Evolutionary conservation across 768 basidiomycete genomes (phyloP).

Genomic region (Hygrophorus russula): DNA sequence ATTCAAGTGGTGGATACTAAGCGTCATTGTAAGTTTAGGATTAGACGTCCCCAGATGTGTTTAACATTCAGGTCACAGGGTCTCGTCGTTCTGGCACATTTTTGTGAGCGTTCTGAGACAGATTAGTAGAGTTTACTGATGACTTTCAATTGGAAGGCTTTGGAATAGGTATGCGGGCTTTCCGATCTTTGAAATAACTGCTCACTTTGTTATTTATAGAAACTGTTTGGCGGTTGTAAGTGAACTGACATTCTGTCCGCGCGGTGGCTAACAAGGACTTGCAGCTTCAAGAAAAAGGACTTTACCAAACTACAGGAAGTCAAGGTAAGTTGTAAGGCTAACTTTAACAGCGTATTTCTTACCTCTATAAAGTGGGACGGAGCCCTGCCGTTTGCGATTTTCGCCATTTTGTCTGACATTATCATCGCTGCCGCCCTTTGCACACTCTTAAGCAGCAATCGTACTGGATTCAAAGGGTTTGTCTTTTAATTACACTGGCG

Average conservation of each 20-base stretch:
- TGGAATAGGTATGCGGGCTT: too few species aligned
- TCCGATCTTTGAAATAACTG: too few species aligned
- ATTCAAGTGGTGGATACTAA: slow-evolving; percentile 25
- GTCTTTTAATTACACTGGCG: slow-evolving; percentile 4
- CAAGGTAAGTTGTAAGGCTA: slow-evolving; percentile 16
- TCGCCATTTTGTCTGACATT: slow-evolving; percentile 35
- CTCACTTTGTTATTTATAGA: too few species aligned
- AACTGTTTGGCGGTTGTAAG: too few species aligned
- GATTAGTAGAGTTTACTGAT: too few species aligned
- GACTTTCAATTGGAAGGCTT: too few species aligned
- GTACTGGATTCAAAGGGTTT: slow-evolving; percentile 25
- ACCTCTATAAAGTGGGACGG: slow-evolving; percentile 17
- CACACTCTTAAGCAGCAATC: slow-evolving; percentile 26
- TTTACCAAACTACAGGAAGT: slow-evolving; percentile 24
- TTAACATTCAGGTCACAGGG: too few species aligned
- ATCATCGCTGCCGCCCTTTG: slow-evolving; percentile 32
- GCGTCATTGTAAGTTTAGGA: slow-evolving; percentile 17
- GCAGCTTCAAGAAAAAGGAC: slow-evolving; percentile 28
- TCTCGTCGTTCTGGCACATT: too few species aligned
- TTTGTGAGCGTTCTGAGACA: too few species aligned
- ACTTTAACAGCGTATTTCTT: background rate
- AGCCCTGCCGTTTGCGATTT: slow-evolving; percentile 33
- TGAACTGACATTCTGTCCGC: background rate
- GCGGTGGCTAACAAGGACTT: slow-evolving; percentile 27
- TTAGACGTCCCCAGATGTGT: too few species aligned